Conservation (phyloP, 129 eudicot genomes). For the Sambucus nigra region DNA sequence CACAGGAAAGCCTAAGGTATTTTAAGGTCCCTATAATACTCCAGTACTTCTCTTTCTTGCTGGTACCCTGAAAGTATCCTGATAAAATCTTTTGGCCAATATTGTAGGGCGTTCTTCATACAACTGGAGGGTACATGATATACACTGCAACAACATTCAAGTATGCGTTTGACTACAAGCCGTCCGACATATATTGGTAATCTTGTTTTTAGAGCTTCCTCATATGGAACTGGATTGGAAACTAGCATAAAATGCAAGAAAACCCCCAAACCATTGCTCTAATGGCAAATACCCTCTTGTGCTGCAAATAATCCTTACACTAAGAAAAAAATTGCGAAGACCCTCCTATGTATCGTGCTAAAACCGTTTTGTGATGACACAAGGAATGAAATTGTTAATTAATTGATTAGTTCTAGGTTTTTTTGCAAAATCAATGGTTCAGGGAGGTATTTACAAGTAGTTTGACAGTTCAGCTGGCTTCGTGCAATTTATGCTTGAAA, state of each 20-base stretch:
- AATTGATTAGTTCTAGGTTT: neutral
- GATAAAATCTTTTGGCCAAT: conserved; percentile 9
- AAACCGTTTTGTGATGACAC: no score
- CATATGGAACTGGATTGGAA: neutral
- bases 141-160: conserved; percentile 95
- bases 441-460: no score
- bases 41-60: conserved; percentile 1
- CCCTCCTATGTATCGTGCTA: no score
- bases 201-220: neutral
- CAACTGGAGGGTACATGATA: conserved; percentile 98
- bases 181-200: conserved; percentile 85
- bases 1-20: conserved; percentile 98
- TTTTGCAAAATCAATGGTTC: neutral
- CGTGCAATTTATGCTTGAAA: no score
- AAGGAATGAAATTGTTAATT: no score
- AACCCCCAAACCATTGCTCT: no score
- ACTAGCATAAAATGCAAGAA: no score
- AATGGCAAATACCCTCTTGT: no score
- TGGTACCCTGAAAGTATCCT: conserved; percentile 7
- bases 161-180: conserved; percentile 94
- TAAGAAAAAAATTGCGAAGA: no score
- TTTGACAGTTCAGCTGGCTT: no score
- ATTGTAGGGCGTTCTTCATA: conserved; percentile 84
- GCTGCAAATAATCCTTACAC: no score
- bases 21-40: conserved; percentile 1